Evolutionary conservation across 2,329 filamentous ascomycete species (phyloP).

Genomic region (Claviceps africana): DNA sequence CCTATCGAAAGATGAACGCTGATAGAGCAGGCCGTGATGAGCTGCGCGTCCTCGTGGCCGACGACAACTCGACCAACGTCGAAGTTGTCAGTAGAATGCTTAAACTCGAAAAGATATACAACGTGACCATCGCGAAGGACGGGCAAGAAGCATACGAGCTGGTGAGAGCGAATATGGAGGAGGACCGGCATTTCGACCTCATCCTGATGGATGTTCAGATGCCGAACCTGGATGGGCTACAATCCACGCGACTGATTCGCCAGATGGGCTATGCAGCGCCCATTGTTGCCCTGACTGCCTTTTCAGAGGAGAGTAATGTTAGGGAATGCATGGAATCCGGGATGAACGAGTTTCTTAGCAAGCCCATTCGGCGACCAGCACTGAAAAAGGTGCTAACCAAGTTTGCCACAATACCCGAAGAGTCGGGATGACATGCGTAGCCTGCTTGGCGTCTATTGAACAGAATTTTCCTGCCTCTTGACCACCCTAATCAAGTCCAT

Average conservation of each 20-base stretch:
- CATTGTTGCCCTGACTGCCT: conserved; percentile 82
- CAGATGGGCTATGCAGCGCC: conserved; percentile 76
- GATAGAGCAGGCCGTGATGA: conserved; percentile 33
- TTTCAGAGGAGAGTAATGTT: conserved; percentile 79
- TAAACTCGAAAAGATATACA: conserved; percentile 67
- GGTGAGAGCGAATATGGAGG: conserved; percentile 70
- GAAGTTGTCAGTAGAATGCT: conserved; percentile 48
- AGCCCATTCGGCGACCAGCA: conserved; percentile 66
- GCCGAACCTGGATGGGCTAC: conserved; percentile 81
- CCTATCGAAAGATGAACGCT: conserved; percentile 50
- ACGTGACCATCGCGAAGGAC: conserved; percentile 77
- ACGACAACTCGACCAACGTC: conserved; percentile 48
- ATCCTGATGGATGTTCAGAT: conserved; percentile 97
- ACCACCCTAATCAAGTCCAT: not conserved
- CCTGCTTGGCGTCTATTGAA: not conserved
- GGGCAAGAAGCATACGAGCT: conserved; percentile 78
- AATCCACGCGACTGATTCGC: conserved; percentile 73
- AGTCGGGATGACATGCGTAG: conserved; percentile 21
- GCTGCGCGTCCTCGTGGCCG: conserved; percentile 73
- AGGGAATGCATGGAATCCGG: conserved; percentile 77
- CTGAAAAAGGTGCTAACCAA: conserved; percentile 77
- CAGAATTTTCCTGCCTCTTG: not conserved
- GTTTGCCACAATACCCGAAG: conserved; percentile 69
- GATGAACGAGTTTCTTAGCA: conserved; percentile 79
- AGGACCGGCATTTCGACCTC: conserved; percentile 60